Percentiles rank a stretch among this genome's conserved stretches.
Evolutionary conservation across 2,329 filamentous ascomycete genomes (phyloP).

Genomic region (Coniochaeta sp.): DNA sequence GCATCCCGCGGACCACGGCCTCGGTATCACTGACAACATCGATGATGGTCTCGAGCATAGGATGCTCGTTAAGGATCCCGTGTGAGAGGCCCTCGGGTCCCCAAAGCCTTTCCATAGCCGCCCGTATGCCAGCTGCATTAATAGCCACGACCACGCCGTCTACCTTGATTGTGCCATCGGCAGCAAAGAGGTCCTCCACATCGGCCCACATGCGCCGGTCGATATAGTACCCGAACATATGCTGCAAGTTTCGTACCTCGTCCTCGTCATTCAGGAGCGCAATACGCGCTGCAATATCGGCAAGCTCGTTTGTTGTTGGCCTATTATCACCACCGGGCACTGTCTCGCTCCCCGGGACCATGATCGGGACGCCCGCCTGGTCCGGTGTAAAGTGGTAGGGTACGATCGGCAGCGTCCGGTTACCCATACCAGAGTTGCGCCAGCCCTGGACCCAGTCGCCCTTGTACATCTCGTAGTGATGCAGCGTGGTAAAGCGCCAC

Average conservation of each 20-base stretch:
- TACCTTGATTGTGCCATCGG: slow-evolving; percentile 7
- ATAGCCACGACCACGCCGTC: neutral
- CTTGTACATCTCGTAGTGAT: slow-evolving; percentile 9
- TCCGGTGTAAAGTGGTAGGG: slow-evolving; percentile 12
- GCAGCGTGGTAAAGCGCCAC: slow-evolving; percentile 10
- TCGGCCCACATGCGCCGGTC: slow-evolving; percentile 12
- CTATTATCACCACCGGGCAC: neutral
- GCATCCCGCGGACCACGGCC: slow-evolving; percentile 8
- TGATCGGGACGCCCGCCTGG: slow-evolving; percentile 6
- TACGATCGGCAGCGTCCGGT: slow-evolving; percentile 7
- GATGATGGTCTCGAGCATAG: slow-evolving; percentile 9
- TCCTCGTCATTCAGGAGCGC: slow-evolving; percentile 12
- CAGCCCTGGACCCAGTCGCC: slow-evolving; percentile 9
- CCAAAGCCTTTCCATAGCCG: slow-evolving; percentile 6
- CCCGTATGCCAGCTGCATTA: slow-evolving; percentile 3
- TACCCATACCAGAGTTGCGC: slow-evolving; percentile 8
- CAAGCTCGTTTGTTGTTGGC: neutral
- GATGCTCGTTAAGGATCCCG: slow-evolving; percentile 12
- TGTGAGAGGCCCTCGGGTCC: slow-evolving; percentile 8
- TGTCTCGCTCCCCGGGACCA: neutral
- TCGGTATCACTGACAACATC: slow-evolving; percentile 4
- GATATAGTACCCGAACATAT: slow-evolving; percentile 10
- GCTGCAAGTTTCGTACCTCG: slow-evolving; percentile 12
- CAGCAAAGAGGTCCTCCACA: slow-evolving; percentile 9
- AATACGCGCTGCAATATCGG: slow-evolving; percentile 8